Conservation (phyloP, 2,329 filamentous ascomycete species). For the Zopfia rhizophila region DNA sequence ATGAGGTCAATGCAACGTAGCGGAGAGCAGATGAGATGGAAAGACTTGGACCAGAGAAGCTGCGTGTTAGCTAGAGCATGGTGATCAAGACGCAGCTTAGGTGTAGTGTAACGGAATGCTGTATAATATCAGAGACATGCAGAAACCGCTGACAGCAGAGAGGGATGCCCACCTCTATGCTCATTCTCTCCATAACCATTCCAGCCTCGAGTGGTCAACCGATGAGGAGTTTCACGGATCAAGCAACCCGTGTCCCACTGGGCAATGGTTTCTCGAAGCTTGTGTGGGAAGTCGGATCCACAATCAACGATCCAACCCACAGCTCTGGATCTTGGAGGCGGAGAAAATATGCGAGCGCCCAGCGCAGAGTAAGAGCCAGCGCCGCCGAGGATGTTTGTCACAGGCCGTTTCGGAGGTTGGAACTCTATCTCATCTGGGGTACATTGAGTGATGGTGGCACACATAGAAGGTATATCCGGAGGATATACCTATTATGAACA, state of each 20-base stretch:
- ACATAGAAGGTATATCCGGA: conserved; percentile 10
- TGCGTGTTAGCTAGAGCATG: conserved; percentile 70
- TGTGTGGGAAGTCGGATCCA: conserved; percentile 83
- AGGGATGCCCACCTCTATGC: conserved; percentile 63
- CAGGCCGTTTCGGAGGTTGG: conserved; percentile 72
- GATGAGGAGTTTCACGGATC: conserved; percentile 71
- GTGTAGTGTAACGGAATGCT: conserved; percentile 87
- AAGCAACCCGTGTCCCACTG: conserved; percentile 81
- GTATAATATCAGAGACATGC: conserved; percentile 22
- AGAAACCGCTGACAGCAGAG: conserved; percentile 4
- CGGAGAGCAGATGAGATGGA: conserved; percentile 89
- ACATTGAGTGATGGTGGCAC: conserved; percentile 18
- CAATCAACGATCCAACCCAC: conserved; percentile 93
- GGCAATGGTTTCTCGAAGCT: conserved; percentile 71
- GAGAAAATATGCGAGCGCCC: conserved; percentile 88
- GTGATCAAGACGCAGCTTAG: conserved; percentile 83
- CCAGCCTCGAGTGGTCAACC: conserved; percentile 89
- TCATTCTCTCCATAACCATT: conserved; percentile 83
- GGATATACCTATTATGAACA: conserved; percentile 70
- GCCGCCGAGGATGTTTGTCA: conserved; percentile 84
- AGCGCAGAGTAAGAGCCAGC: conserved; percentile 88
- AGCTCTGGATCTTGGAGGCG: conserved; percentile 68
- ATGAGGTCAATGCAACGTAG: conserved; percentile 80
- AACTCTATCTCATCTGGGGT: conserved; percentile 89
- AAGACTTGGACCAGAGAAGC: conserved; percentile 77